phyloP scores from a whole-genome alignment of 2,329 filamentous ascomycete species.

The Penicillium paneum region DNA sequence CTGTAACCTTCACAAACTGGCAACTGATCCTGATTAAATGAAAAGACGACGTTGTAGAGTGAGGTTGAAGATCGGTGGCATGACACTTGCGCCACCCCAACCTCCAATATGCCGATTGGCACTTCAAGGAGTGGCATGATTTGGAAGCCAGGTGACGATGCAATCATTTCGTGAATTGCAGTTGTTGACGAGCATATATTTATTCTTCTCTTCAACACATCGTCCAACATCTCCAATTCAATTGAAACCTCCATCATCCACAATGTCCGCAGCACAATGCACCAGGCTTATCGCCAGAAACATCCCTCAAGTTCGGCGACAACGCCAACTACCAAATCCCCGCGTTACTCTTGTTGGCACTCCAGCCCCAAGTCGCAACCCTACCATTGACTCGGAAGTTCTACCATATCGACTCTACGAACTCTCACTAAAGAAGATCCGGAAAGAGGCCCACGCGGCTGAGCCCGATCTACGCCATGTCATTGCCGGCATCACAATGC shows the following conservation, averaged over 20 bases:
- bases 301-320: conserved; percentile 5
- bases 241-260: not conserved
- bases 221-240: not conserved
- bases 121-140: conserved; percentile 1
- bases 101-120: not conserved
- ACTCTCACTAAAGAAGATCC: conserved; percentile 22
- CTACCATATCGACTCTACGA: conserved; percentile 23
- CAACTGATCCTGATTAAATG: not conserved
- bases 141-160: not conserved
- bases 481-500: conserved; percentile 21
- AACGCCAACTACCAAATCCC: conserved; percentile 1
- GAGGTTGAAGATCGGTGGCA: conserved; percentile 1
- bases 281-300: conserved; percentile 1
- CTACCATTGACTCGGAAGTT: conserved; percentile 17
- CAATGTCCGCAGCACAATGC: conserved; percentile 6
- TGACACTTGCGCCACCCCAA: conserved; percentile 2
- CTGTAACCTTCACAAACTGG: not conserved
- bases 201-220: not conserved
- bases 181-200: not conserved
- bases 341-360: conserved; percentile 1
- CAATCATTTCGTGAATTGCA: not conserved
- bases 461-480: conserved; percentile 23
- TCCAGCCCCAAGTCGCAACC: not conserved
- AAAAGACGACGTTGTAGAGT: not conserved
- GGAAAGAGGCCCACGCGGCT: conserved; percentile 19